Base-by-base conservation (phyloP, 2,329 filamentous ascomycete genomes). In the Simplicillium sp. region DNA sequence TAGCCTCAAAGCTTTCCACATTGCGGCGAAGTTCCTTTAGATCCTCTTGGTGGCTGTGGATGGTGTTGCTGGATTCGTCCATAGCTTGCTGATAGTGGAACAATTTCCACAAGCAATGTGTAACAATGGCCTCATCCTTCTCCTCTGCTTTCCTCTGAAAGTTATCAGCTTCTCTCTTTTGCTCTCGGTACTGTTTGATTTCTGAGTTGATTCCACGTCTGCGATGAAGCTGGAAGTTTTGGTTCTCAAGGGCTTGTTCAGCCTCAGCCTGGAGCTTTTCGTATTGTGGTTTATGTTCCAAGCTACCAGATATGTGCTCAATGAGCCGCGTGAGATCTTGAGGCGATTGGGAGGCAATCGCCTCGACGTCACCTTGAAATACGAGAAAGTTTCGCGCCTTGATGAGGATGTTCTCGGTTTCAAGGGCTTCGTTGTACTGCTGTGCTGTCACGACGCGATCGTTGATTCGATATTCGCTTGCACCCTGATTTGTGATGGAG, bases 381-480 rank as follows among this genome's bases (percentile, higher is more conserved):
- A 98, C 92, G 5, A 98, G 75, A 59, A 98, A 98, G 58, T 98
- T 98, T 49, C 92, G 80, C 29, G 92, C 92, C 62, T 95, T 97
- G 70, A 98, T 97, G 45, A 98, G 68, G 50, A 98, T 98, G 54
- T 96, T 96, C 60, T 98, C 90, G 15, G 80, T 71, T 61, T 98
- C 92, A 12, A 98, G 73, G 3, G 87, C 82, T 44, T 90, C 84
- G 58, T 97, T 97, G 70, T 98, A 98, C 57, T 92, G 82, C 54
- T 87, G 85, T 3, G 89, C 88, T 3, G 81, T 87, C 37, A 98
- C 92, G 31, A 84, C 70, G 38, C 84, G 83, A 51, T 94, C 88
- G 65, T 98, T 97, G 71, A 98, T 95, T 46, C 90, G 83, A 62
- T 97, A 98, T 63, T 97, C 90, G 68, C 89, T 96, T 20, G 82